A percentile compares a stretch with the other conserved stretches of the same genome.
These are phyloP conservation scores for Elsinoe ampelina DNA, from an alignment of 2,329 filamentous ascomycete species.

Conservation along the genomic window DNA sequence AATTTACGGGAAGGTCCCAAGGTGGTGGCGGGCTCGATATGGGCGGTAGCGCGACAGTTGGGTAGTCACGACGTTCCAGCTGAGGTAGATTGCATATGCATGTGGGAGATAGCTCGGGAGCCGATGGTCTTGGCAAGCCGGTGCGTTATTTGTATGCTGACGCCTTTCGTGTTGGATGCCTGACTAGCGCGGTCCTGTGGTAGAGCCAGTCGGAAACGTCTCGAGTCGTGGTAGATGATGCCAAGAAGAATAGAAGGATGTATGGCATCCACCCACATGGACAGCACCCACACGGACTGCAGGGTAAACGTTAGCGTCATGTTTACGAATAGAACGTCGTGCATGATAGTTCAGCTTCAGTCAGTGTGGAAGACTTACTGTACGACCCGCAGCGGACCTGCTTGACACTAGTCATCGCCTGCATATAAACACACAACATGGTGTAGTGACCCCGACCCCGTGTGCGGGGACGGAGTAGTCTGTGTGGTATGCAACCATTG, in stretches of 20 bases:
- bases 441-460: not conserved
- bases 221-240: slow-evolving; percentile 8
- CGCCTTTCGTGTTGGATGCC: slow-evolving; percentile 5
- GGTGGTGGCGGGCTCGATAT: not conserved
- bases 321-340: not conserved
- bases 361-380: not conserved
- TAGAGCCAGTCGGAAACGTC: not conserved
- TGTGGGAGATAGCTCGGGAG: slow-evolving; percentile 9
- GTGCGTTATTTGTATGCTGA: not conserved
- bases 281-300: not conserved
- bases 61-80: not conserved
- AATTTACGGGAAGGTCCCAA: not conserved
- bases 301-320: not conserved
- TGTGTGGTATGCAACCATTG: not conserved
- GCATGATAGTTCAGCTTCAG: not conserved
- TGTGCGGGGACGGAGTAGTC: not conserved
- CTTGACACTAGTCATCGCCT: not conserved
- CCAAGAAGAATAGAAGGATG: slow-evolving; percentile 2
- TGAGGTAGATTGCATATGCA: slow-evolving; percentile 4
- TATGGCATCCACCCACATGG: slow-evolving; percentile 3
- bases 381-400: not conserved
- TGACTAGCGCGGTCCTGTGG: not conserved
- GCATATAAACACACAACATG: not conserved
- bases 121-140: not conserved
- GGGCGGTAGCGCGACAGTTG: not conserved